phyloP scores from a whole-genome alignment of 1,284 basidiomycete species.

The Ustilago xerochloae region DNA sequence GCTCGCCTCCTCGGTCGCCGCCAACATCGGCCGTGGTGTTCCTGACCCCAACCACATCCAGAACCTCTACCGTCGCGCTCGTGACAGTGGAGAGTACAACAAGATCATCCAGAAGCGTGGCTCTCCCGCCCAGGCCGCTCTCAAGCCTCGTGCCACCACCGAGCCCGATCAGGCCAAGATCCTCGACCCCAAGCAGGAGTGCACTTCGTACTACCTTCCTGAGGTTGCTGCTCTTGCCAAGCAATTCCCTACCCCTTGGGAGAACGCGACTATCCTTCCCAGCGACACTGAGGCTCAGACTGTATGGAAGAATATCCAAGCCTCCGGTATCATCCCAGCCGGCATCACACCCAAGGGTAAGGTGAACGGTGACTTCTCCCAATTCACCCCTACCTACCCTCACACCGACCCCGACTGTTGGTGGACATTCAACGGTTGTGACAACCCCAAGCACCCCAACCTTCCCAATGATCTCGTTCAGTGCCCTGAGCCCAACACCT shows the following conservation, averaged over 20 bases:
- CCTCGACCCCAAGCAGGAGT: slow-evolving; percentile 38
- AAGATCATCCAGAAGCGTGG: slow-evolving; percentile 45
- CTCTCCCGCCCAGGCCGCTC: slow-evolving; percentile 22
- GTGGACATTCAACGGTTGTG: slow-evolving; percentile 61
- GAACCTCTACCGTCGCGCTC: slow-evolving; percentile 42
- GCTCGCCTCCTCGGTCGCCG: slow-evolving; percentile 38
- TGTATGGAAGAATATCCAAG: slow-evolving; percentile 61
- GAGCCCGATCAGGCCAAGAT: slow-evolving; percentile 49
- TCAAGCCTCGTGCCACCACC: slow-evolving; percentile 39
- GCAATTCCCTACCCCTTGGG: slow-evolving; percentile 64
- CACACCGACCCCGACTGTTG: slow-evolving; percentile 63
- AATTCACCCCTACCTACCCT: slow-evolving; percentile 45
- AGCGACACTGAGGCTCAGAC: slow-evolving; percentile 68
- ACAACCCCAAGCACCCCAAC: slow-evolving; percentile 60
- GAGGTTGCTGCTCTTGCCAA: slow-evolving; percentile 48
- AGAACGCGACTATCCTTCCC: slow-evolving; percentile 67
- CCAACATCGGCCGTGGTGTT: slow-evolving; percentile 56
- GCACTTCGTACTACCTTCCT: slow-evolving; percentile 55
- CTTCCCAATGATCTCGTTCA: slow-evolving; percentile 68
- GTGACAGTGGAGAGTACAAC: slow-evolving; percentile 46
- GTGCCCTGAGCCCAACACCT: slow-evolving; percentile 71
- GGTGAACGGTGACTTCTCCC: slow-evolving; percentile 39
- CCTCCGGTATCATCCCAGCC: slow-evolving; percentile 66
- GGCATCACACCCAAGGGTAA: slow-evolving; percentile 68
- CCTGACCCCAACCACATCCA: slow-evolving; percentile 40